These are phyloP conservation scores for Pleurotus giganteus DNA, from an alignment of 768 basidiomycete species.

Conservation along the genomic window DNA sequence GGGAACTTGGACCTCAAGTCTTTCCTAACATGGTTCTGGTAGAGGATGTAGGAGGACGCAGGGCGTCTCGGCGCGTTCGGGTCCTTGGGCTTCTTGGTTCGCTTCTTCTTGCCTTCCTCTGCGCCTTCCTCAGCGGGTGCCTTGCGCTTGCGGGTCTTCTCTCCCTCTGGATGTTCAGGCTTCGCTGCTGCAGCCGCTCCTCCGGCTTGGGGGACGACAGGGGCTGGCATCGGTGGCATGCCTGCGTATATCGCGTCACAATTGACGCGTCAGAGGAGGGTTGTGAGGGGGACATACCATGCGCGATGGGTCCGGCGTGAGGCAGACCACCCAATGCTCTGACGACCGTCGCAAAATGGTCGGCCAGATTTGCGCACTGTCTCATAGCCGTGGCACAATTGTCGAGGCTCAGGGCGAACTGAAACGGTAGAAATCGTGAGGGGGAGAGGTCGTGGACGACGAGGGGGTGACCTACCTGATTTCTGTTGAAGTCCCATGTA, in stretches of 20 bases:
- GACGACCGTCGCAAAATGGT: slow-evolving; percentile 54
- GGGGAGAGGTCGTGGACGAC: neutral
- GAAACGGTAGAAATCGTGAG: neutral
- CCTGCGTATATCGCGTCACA: slow-evolving; percentile 1
- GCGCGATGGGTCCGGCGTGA: slow-evolving; percentile 13
- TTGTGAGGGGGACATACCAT: slow-evolving; percentile 10
- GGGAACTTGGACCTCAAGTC: slow-evolving; percentile 67
- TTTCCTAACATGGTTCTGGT: slow-evolving; percentile 87
- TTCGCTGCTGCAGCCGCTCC: slow-evolving; percentile 17
- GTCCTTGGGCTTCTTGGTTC: slow-evolving; percentile 72
- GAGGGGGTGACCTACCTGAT: slow-evolving; percentile 28
- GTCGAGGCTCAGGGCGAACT: slow-evolving; percentile 41
- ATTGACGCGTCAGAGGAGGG: slow-evolving; percentile 9
- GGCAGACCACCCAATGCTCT: slow-evolving; percentile 32
- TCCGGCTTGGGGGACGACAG: slow-evolving; percentile 17
- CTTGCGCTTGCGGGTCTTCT: slow-evolving; percentile 51
- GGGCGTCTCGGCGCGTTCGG: slow-evolving; percentile 95
- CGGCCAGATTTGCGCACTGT: slow-evolving; percentile 57
- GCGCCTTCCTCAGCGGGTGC: slow-evolving; percentile 36
- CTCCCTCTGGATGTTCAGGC: neutral
- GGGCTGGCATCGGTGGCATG: neutral
- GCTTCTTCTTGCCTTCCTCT: slow-evolving; percentile 51
- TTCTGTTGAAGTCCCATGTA: slow-evolving; percentile 29
- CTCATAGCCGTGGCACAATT: slow-evolving; percentile 64
- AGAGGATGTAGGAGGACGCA: slow-evolving; percentile 88